Conservation (phyloP, 2,329 filamentous ascomycete species). For the Paracoccidioides lutzii region DNA sequence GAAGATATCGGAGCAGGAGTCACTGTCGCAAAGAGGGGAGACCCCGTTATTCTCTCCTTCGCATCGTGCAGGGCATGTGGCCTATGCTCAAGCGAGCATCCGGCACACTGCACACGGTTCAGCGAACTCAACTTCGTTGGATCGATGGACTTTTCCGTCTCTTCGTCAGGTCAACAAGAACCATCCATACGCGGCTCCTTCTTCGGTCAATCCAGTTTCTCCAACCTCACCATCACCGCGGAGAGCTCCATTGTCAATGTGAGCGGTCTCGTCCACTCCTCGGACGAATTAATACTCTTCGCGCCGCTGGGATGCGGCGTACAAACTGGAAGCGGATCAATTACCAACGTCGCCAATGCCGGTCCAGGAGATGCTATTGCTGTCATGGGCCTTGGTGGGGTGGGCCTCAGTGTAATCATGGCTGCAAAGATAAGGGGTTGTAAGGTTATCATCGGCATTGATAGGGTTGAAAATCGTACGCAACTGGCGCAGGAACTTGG, state of each 20-base stretch:
- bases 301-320: conserved; percentile 22
- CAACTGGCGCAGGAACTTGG: conserved; percentile 16
- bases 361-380: conserved; percentile 14
- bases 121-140: conserved; percentile 10
- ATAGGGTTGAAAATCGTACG: conserved; percentile 12
- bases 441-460: conserved; percentile 17
- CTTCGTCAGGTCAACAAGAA: conserved; percentile 1
- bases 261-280: conserved; percentile 10
- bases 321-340: conserved; percentile 19
- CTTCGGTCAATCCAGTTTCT: conserved; percentile 30
- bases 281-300: conserved; percentile 14
- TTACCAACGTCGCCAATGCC: conserved; percentile 16
- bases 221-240: conserved; percentile 18
- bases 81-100: conserved; percentile 10
- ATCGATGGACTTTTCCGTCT: conserved; percentile 6
- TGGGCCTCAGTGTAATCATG: conserved; percentile 24
- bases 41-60: conserved; percentile 28
- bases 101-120: conserved; percentile 12
- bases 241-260: conserved; percentile 18
- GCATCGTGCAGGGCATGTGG: conserved; percentile 13
- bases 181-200: conserved; percentile 16
- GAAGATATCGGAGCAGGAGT: conserved; percentile 31
- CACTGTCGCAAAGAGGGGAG: conserved; percentile 30
- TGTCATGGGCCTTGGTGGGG: conserved; percentile 21
- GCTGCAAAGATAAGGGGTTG: conserved; percentile 16